Base-by-base conservation (phyloP, 1,139 yeast species). In the Debaryomycetaceae sp. region DNA sequence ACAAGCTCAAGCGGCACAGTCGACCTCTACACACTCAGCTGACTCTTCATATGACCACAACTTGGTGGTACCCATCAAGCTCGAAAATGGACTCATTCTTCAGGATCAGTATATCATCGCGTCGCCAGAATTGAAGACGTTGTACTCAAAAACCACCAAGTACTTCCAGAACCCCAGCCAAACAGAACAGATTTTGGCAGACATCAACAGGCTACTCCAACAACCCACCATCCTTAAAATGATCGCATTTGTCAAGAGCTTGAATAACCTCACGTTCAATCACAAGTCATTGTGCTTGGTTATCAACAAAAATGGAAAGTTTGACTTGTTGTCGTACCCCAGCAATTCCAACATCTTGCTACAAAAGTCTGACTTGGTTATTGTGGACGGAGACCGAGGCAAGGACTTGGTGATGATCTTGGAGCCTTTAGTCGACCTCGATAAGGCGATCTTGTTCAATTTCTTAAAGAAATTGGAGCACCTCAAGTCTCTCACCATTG, bases 381-480 rank as follows among this genome's bases (percentile, higher is more conserved):
- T 67, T 16, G 72, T 67, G 22, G 75, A 68, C 48, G 75, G 75
- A 18, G 75, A 68, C 44, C 53, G 75, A 38, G 75, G 75, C 6
- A 67, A 66, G 40, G 75, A 68, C 43, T 50, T 67, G 39, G 74
- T 65, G n/a, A 65, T 66, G 73, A 64, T 68, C 36, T 52, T 65
- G 30, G 69, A 65, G 34, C 73, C 75, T 1, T 49, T 65, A 38
- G 61, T 65, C 15, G 58, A 55, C 40, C 54, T 67, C 36, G 60
- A 65, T 37, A 56, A 63, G 46, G 96, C 94, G 1, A 75, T 85
- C 23, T 69, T 84, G 40, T 75, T 91, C 51, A 88, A 88, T 54
- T 82, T 84, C 46, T 58, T 83, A 48, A 82, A 81, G 53, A 82
- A 83, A 51, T 73, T 80, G 46, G 83, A 84, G 46, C 93, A 83